Base-by-base conservation (phyloP, 805 yeast genomes). In the Saturnispora diversa region DNA sequence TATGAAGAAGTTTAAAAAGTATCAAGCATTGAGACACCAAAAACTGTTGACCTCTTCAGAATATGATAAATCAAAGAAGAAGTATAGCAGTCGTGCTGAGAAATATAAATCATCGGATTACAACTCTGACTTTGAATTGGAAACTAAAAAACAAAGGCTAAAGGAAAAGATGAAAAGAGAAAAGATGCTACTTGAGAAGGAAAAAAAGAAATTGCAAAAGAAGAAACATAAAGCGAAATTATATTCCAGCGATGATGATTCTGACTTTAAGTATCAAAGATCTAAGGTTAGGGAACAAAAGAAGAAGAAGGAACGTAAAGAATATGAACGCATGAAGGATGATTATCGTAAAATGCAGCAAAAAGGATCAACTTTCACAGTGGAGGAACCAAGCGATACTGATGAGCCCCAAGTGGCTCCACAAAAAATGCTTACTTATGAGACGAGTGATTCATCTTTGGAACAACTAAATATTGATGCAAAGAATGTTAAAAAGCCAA, bases 341-440 rank as follows among this genome's bases (percentile, higher is more conserved):
- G 28, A 41, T n/a, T 36, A 40, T 12, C 30, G 35, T 45, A 55
- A 43, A 50, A 51, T 23, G 53, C 49, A 40, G 52, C 29, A 39
- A n/a, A n/a, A 30, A 19, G 11, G 23, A 17, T 11, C 5, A n/a
- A 4, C 11, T 16, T 6, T 30, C 12, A 11, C n/a, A 4, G 22
- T 30, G 9, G 33, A 30, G 19, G 33, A 30, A 17, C 33, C 33
- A 30, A 19, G 22, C 5, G 27, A 24, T 24, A 12, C 10, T 4
- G 23, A 30, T 30, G 33, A 30, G 5, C 8, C 8, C 7, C 12
- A 4, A 11, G 10, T 42, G 39, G 49, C n/a, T 43, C 38, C 19
- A 23, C 37, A 34, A 34, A 22, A 24, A 34, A 16, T 22, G 28
- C 10, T 34, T 9, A 34, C 37, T 12, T 34, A 16, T 34, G 21